Conservation (phyloP, 768 basidiomycete species). For the Amyloporia xantha region DNA sequence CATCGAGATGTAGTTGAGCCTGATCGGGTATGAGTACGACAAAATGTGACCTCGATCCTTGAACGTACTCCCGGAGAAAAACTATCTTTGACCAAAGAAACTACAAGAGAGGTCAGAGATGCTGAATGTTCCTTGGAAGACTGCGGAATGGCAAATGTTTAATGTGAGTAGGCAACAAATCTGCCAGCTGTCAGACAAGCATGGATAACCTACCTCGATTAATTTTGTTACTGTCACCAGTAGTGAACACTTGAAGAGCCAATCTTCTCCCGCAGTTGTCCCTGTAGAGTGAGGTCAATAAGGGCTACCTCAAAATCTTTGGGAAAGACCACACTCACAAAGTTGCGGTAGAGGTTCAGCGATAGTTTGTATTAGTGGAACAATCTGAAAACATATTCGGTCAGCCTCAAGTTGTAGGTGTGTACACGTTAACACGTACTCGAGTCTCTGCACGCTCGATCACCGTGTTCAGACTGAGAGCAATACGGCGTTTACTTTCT, state of each 20-base stretch:
- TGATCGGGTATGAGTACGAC: conserved; percentile 19
- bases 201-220: conserved; percentile 41
- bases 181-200: too few species aligned
- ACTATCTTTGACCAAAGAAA: conserved; percentile 21
- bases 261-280: conserved; percentile 60
- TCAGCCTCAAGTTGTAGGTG: neutral
- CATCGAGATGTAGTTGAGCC: conserved; percentile 66
- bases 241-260: conserved; percentile 64
- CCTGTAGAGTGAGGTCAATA: conserved; percentile 36
- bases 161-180: neutral
- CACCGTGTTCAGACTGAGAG: conserved; percentile 58
- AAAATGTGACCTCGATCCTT: neutral
- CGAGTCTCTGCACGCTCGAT: conserved; percentile 43
- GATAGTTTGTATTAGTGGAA: conserved; percentile 57
- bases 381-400: conserved; percentile 45
- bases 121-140: conserved; percentile 45
- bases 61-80: conserved; percentile 17
- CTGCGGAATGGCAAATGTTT: conserved; percentile 29
- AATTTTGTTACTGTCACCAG: conserved; percentile 66
- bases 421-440: conserved; percentile 21
- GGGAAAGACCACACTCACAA: conserved; percentile 43
- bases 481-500: conserved; percentile 74
- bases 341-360: conserved; percentile 59
- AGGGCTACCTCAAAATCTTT: neutral
- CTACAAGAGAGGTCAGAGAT: conserved; percentile 13